These are phyloP conservation scores for Royoungia palumana DNA, from an alignment of 768 basidiomycete species.

Conservation along the genomic window DNA sequence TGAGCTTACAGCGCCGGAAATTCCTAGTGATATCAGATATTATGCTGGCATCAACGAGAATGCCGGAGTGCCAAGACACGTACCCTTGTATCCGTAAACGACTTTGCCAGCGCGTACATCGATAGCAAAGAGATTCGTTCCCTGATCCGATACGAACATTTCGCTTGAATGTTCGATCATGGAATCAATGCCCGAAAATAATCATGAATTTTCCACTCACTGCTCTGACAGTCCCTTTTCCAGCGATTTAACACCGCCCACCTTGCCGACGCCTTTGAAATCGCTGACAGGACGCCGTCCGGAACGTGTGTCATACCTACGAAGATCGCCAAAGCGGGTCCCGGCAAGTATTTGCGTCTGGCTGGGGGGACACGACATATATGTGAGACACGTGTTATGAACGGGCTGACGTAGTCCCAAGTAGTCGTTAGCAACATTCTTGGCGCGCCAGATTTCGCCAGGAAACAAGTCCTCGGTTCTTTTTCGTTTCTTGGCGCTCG, in stretches of 20 bases:
- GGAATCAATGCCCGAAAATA: background rate
- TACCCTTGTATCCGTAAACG: constrained; percentile 67
- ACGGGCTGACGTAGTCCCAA: constrained; percentile 77
- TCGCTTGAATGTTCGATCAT: constrained; percentile 43
- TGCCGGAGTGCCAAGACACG: background rate
- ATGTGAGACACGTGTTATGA: constrained; percentile 66
- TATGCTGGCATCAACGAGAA: background rate
- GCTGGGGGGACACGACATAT: constrained; percentile 38
- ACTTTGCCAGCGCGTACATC: constrained; percentile 68
- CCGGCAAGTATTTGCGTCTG: constrained; percentile 63
- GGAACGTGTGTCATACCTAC: constrained; percentile 73
- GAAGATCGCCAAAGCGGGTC: constrained; percentile 68
- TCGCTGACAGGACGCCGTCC: constrained; percentile 65
- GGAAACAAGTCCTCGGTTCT: constrained; percentile 59
- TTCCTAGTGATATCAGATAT: constrained; percentile 38
- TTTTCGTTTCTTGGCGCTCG: constrained; percentile 45
- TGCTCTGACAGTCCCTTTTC: constrained; percentile 60
- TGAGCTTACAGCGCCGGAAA: constrained; percentile 69
- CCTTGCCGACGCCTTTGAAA: constrained; percentile 59
- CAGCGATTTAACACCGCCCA: constrained; percentile 57
- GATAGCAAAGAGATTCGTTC: constrained; percentile 58
- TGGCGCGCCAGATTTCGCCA: constrained; percentile 81
- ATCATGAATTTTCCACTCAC: constrained; percentile 40
- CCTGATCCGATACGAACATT: constrained; percentile 64
- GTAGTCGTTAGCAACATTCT: constrained; percentile 78